These are phyloP conservation scores for Cystobasidium ongulense DNA, from an alignment of 768 basidiomycete species.

Conservation along the genomic window DNA sequence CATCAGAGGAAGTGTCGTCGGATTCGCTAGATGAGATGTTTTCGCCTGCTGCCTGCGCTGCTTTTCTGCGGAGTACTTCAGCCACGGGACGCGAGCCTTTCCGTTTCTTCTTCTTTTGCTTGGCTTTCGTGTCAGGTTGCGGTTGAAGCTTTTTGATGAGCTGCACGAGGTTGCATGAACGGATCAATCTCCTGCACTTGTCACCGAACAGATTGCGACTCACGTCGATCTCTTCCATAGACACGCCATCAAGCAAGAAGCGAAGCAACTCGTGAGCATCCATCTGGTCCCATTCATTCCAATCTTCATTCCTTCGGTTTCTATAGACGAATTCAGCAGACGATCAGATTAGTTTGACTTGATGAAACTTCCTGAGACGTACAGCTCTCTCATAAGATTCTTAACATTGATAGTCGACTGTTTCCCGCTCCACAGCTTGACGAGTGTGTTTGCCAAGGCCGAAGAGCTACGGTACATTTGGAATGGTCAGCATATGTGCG, in stretches of 20 bases:
- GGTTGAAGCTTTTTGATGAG: conserved; percentile 68
- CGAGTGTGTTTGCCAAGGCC: conserved; percentile 20
- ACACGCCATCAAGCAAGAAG: conserved; percentile 79
- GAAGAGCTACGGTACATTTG: conserved; percentile 1
- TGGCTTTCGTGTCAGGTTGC: conserved; percentile 41
- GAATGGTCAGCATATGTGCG: not conserved
- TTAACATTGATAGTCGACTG: conserved; percentile 31
- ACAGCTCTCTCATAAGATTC: conserved; percentile 67
- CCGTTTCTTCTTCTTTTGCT: conserved; percentile 20
- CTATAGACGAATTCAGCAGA: not conserved
- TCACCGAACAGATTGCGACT: conserved; percentile 38
- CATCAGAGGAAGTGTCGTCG: not conserved
- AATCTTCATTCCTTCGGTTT: conserved; percentile 62
- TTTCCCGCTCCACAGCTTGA: conserved; percentile 28
- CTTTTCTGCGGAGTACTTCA: conserved; percentile 42
- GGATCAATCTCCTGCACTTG: not conserved
- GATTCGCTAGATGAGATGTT: conserved; percentile 16
- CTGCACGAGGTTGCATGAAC: conserved; percentile 46
- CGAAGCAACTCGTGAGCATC: conserved; percentile 90
- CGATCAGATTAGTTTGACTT: no score
- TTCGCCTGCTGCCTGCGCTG: not conserved
- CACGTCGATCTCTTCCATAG: conserved; percentile 90
- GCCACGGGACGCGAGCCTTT: conserved; percentile 1
- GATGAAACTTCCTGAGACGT: not conserved
- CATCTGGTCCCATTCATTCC: conserved; percentile 88